Percentiles rank a stretch among this genome's conserved stretches.
Conservation (phyloP, 2,329 filamentous ascomycete genomes). For the Drechslerella dactyloides region DNA sequence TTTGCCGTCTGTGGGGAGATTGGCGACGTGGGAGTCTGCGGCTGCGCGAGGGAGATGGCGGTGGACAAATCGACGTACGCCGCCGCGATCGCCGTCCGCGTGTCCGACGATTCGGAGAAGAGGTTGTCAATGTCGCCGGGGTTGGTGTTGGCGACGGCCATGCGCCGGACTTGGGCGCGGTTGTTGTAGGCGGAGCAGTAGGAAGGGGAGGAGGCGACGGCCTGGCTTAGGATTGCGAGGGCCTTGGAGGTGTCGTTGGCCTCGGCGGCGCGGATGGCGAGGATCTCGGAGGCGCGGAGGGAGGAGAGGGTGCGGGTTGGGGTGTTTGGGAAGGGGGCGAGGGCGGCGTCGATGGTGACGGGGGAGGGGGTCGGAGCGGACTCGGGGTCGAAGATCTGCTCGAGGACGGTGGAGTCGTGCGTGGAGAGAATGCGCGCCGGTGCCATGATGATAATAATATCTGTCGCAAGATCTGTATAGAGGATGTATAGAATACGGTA, state of each 20-base stretch:
- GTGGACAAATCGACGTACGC: slow-evolving; percentile 51
- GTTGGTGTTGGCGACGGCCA: slow-evolving; percentile 58
- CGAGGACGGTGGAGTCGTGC: slow-evolving; percentile 68
- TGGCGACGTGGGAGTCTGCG: slow-evolving; percentile 61
- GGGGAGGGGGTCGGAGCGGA: slow-evolving; percentile 63
- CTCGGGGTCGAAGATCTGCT: slow-evolving; percentile 72
- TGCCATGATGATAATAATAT: slow-evolving; percentile 26
- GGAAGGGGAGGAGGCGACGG: slow-evolving; percentile 67
- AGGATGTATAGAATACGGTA: no score
- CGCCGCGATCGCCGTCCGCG: slow-evolving; percentile 20
- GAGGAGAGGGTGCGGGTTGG: slow-evolving; percentile 53
- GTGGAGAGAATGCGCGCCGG: slow-evolving; percentile 60
- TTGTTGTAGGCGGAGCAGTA: slow-evolving; percentile 80
- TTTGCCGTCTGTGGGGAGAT: slow-evolving; percentile 71
- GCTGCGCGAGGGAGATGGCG: slow-evolving; percentile 68
- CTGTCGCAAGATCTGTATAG: no score
- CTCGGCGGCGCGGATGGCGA: slow-evolving; percentile 64
- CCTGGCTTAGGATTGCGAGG: slow-evolving; percentile 62
- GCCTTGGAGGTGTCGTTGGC: slow-evolving; percentile 51
- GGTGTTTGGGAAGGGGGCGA: slow-evolving; percentile 58
- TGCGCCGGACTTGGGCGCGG: slow-evolving; percentile 67
- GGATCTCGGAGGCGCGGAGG: slow-evolving; percentile 56
- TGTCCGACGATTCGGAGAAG: slow-evolving; percentile 22
- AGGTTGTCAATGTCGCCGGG: slow-evolving; percentile 64
- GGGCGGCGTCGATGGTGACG: slow-evolving; percentile 63